Base-by-base conservation (phyloP, 2,329 filamentous ascomycete species). In the Aspergillus sp. region DNA sequence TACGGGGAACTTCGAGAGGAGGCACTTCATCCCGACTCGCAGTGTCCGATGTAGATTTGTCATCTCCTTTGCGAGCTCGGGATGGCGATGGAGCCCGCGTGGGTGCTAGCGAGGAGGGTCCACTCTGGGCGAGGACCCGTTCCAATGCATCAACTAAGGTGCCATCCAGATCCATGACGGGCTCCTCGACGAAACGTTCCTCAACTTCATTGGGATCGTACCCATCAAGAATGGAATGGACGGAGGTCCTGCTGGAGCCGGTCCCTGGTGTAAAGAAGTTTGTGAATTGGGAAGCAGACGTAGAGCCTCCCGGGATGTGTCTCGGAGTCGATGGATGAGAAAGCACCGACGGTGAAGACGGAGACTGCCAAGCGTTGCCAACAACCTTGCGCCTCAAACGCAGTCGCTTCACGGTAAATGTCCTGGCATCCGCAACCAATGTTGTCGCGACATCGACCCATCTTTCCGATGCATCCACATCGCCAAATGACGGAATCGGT, bases 361-460 rank as follows among this genome's bases (percentile, higher is more conserved):
- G 65, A 26, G 63, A 65, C 29, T 65, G 64, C 56, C 63, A 61
- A 32, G 49, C 54, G 24, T 20, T 58, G 22, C 63, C 67, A 52
- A 65, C 59, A 73, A 80, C 62, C 75, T 78, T 77, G 31, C 84
- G 80, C 32, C 78, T 76, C 52, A 87, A 71, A n/a, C 79, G 79
- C 46, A 87, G 71, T 49, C 83, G 82, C 65, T 84, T 85, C 58
- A 87, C 80, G 11, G 77, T 81, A 59, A 83, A 85, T 11, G 75
- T 80, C 49, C 80, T 76, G 0, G 81, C 81, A 65, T 87, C 84
- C 29, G 84, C 84, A 54, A 87, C 75, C 18, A 87, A 72, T 4
- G 83, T 85, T 0, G 82, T 83, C 59, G 82, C 84, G 24, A 86
- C 80, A 61, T 85, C 81, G 10, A 85, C 77, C 84, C 84, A 86